These are phyloP conservation scores for Dendrobium chrysotoxum DNA, from an alignment of 106 monocot genomes.

Conservation along the genomic window DNA sequence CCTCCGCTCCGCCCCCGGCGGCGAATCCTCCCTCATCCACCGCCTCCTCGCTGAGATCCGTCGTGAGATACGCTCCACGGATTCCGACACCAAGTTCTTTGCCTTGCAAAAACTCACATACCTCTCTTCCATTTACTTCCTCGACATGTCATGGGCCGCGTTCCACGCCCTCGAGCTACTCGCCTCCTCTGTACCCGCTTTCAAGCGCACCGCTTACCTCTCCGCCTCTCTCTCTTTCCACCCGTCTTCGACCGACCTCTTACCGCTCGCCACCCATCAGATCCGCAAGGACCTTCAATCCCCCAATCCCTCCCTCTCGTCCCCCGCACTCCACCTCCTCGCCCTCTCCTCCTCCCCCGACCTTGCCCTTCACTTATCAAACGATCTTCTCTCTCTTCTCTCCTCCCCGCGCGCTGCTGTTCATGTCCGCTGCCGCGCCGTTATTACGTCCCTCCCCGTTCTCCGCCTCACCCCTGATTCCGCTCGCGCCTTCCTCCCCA, in stretches of 20 bases:
- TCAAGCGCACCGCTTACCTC: conserved; percentile 59
- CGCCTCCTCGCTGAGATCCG: conserved; percentile 58
- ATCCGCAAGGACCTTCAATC: conserved; percentile 69
- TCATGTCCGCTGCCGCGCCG: conserved; percentile 24
- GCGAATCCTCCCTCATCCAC: conserved; percentile 30
- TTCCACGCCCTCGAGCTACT: conserved; percentile 77
- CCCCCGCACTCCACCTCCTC: conserved; percentile 46
- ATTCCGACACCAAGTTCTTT: conserved; percentile 43
- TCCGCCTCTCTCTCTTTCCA: conserved; percentile 55
- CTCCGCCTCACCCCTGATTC: conserved; percentile 26
- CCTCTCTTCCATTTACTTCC: conserved; percentile 67
- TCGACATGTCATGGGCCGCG: conserved; percentile 41
- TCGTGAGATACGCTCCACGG: conserved; percentile 75
- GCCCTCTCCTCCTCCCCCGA: conserved; percentile 38
- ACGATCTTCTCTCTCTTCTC: conserved; percentile 28
- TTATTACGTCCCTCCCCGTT: conserved; percentile 18
- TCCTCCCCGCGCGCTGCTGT: conserved; percentile 14
- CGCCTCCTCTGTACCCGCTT: conserved; percentile 36
- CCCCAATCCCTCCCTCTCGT: conserved; percentile 12
- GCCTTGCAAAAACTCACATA: conserved; percentile 85
- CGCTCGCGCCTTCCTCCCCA: conserved; percentile 37
- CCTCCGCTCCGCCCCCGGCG: conserved; percentile 44
- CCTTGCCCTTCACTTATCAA: conserved; percentile 37
- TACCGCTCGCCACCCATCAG: conserved; percentile 81
- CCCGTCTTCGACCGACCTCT: conserved; percentile 48